These are phyloP conservation scores for Clarireedia sp. DNA, from an alignment of 2,329 filamentous ascomycete genomes.

Conservation along the genomic window DNA sequence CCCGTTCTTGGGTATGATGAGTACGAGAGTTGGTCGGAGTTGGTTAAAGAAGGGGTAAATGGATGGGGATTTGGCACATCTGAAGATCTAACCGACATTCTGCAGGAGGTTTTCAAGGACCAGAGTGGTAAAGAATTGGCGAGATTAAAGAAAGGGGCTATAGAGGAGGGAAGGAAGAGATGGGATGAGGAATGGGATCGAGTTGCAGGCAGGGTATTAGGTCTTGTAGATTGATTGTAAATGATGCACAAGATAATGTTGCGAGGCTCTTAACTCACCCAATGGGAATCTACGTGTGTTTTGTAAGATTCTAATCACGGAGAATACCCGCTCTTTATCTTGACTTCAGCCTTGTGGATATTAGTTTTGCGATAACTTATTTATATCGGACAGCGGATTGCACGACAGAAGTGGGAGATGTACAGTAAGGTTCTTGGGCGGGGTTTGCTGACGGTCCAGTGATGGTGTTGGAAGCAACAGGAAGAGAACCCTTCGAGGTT, in stretches of 20 bases:
- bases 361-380: no score
- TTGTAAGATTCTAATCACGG: no score
- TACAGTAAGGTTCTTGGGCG: no score
- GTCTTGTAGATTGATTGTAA: conserved; percentile 18
- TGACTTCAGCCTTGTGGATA: no score
- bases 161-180: conserved; percentile 63
- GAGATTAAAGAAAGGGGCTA: conserved; percentile 58
- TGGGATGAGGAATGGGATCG: conserved; percentile 94
- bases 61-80: conserved; percentile 75
- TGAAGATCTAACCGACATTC: conserved; percentile 52
- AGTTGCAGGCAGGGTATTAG: conserved; percentile 67
- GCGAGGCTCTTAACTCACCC: neutral
- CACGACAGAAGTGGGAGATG: no score
- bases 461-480: no score
- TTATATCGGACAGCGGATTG: no score
- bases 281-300: no score
- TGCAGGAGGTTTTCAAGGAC: conserved; percentile 56
- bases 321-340: no score
- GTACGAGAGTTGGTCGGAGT: conserved; percentile 82
- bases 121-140: conserved; percentile 46
- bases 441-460: no score
- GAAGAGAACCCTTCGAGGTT: no score
- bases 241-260: neutral
- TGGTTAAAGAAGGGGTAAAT: conserved; percentile 83
- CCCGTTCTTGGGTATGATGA: conserved; percentile 80